Conservation (phyloP, 164 flowering plant species). For the Tetrastigma voinierianum region DNA sequence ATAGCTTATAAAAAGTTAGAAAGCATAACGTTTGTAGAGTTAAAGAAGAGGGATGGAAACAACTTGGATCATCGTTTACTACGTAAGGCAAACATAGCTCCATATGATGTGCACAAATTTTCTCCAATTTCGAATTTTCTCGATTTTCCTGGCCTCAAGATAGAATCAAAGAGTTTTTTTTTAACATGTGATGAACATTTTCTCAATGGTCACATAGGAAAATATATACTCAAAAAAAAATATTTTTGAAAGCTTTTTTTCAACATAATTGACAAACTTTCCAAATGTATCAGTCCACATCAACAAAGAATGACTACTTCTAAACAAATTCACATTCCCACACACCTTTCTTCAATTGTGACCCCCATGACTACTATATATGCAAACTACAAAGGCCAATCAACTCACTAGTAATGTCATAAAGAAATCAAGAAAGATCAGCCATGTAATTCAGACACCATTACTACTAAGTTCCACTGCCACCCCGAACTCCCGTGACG, state of each 20-base stretch:
- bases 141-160: slow-evolving; percentile 86
- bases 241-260: no score
- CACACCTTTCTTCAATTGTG: no score
- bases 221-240: no score
- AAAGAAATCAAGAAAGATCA: no score
- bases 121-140: slow-evolving; percentile 57
- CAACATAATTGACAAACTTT: background rate
- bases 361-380: no score
- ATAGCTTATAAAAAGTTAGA: background rate
- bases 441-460: no score
- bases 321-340: no score
- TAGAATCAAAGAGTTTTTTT: slow-evolving; percentile 6
- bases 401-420: no score
- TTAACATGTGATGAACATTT: background rate
- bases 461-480: background rate
- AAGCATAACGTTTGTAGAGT: background rate
- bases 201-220: background rate
- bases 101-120: slow-evolving; percentile 86
- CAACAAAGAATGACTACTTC: no score
- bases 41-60: background rate
- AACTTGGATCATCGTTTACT: slow-evolving; percentile 20
- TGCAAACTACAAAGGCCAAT: no score
- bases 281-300: background rate
- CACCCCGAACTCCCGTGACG: no score
- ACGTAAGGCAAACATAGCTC: slow-evolving; percentile 94